Evolutionary conservation across 2,329 filamentous ascomycete species (phyloP), one percentile per base, ranked within the genome.

Genomic region (Neonectria ditissima): DNA sequence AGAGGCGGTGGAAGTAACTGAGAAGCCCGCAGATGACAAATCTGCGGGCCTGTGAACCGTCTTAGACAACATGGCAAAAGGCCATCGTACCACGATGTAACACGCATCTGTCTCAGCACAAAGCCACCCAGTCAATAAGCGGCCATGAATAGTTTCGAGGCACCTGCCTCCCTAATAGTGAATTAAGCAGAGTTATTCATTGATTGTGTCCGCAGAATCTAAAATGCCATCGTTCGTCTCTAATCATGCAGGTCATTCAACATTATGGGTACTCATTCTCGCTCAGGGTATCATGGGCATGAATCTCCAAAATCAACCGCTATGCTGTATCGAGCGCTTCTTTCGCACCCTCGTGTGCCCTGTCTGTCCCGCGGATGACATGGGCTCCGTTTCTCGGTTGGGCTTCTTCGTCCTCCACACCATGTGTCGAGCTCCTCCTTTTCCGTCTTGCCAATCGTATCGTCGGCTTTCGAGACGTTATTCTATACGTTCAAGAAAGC

Each of bases 191-290:
- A 32, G 26, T 59, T 20, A 6, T 59, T 51, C 28, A 20, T 58
- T 44, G 44, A 53, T 55, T 44, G n/a, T 34, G n/a, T 44, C 48
- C 53, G 37, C 47, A 56, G 30, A 56, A 56, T 64, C 56, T 60
- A 55, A 39, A 61, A 45, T 57, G 52, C 47, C 43, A 65, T 55
- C 45, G 39, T 65, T 65, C 64, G 41, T 59, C n/a, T 70, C 56
- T 69, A 70, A 28, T 68, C 67, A 65, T 73, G 56, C 63, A 55
- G 51, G 55, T 73, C 71, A 51, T 73, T 72, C 65, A 59, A 71
- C 59, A 65, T 65, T 68, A 68, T 57, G 52, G 48, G 60, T 64
- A 28, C 50, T 65, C 51, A 13, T 67, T 55, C 59, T 63, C 63
- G 60, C 65, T 65, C 60, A 63, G 69, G 70, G 68, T 71, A 73